Base-by-base conservation (phyloP, 768 basidiomycete genomes). In the Artomyces pyxidatus region DNA sequence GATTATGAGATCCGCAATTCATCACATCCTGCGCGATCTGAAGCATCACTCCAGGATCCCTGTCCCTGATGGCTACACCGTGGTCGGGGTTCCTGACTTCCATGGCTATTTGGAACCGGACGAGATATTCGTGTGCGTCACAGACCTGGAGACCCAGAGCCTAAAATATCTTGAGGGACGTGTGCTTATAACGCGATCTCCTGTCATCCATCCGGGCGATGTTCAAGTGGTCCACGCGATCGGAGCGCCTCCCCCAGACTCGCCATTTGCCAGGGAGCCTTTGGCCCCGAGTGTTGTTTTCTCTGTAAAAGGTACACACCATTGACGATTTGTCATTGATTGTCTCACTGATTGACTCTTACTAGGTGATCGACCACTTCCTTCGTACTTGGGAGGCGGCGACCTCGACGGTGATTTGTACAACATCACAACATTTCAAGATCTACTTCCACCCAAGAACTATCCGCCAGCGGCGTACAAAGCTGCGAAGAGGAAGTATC, bases 61-160 rank as follows among this genome's bases (percentile, higher is more conserved):
- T 10, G 68, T 88, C 11, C 76, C 76, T 1, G 67, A 68, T 4
- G 78, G 74, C 3, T 83, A 75, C 70, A 87, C 82, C 0, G 61
- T 89, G 1, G 85, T 86, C 4, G 85, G 85, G 0, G 76, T 87
- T 6, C 83, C 83, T 1, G 85, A 89, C 58, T 69, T 80, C 1
- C 78, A 81, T 52, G 60, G 63, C 1, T 75, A 69, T 50, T 68
- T 87, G 4, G 26, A 68, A 28, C 72, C 73, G 48, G 71, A 71
- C 2, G 67, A 85, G 53, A 73, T 88, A 19, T 89, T 83, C 57
- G 80, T 74, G 1, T 83, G 77, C 53, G 65, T 81, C 38, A 72
- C 73, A 45, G 67, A 67, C 11, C 57, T 64, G 0, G 67, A 75
- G 23, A 68, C 69, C 12, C 48, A 55, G 12, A 49, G 49, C 9